Evolutionary conservation across 805 yeast species (phyloP).

Genomic region (Ogataea paradorogensis): DNA sequence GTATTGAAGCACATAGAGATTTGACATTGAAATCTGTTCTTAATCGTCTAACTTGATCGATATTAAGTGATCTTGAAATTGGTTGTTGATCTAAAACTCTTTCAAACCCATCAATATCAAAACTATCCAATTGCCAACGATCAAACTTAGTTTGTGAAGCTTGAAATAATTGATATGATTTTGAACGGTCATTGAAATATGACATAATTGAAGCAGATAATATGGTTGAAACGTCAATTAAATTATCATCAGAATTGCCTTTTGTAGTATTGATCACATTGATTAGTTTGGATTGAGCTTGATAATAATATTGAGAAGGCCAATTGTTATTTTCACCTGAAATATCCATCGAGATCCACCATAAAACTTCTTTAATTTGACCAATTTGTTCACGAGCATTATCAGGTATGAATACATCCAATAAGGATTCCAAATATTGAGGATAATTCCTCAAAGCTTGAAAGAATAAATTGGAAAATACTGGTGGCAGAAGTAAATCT

Average conservation of each 20-base stretch:
- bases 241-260: conserved; percentile 11
- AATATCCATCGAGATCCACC: conserved; percentile 30
- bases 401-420: conserved; percentile 19
- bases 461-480: conserved; percentile 26
- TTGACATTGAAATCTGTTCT: conserved; percentile 30
- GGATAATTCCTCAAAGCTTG: conserved; percentile 25
- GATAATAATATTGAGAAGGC: conserved; percentile 23
- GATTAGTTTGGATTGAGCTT: conserved; percentile 28
- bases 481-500: conserved; percentile 26
- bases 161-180: conserved; percentile 25
- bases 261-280: conserved; percentile 22
- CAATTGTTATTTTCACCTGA: conserved; percentile 25
- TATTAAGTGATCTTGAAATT: conserved; percentile 4
- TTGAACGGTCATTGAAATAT: conserved; percentile 22
- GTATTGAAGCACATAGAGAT: conserved; percentile 29
- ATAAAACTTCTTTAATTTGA: conserved; percentile 30
- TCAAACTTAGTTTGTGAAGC: conserved; percentile 32
- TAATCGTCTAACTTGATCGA: conserved; percentile 19
- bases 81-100: conserved; percentile 14
- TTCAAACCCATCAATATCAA: conserved; percentile 33
- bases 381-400: conserved; percentile 9
- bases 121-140: conserved; percentile 32
- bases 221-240: conserved; percentile 27
- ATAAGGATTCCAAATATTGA: conserved; percentile 20
- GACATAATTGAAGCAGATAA: conserved; percentile 31